Evolutionary conservation across 768 basidiomycete genomes (phyloP).

Genomic region (Termitomyces sp.): DNA sequence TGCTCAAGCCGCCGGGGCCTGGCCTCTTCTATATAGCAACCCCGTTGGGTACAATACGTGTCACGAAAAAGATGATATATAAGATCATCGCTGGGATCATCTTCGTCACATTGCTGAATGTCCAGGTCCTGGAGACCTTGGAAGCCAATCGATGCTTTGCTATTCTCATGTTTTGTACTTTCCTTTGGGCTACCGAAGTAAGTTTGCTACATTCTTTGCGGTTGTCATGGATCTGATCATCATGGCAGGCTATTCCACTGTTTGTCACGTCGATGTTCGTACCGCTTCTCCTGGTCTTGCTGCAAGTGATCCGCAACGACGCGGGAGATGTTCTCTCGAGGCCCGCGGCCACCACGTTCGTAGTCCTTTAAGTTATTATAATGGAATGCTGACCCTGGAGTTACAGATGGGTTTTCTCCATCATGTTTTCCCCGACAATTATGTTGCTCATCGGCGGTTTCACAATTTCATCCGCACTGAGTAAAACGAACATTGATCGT

Average conservation of each 20-base stretch:
- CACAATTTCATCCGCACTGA: conserved; percentile 93
- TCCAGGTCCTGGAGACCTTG: conserved; percentile 48
- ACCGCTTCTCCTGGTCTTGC: conserved; percentile 81
- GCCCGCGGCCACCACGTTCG: conserved; percentile 77
- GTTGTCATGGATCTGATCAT: not conserved
- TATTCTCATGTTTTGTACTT: conserved; percentile 82
- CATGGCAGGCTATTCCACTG: conserved; percentile 81
- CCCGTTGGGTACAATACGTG: conserved; percentile 57
- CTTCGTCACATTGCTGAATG: conserved; percentile 58
- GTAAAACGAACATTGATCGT: conserved; percentile 92
- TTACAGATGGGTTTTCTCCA: conserved; percentile 79
- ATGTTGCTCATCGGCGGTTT: conserved; percentile 98
- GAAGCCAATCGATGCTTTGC: conserved; percentile 90
- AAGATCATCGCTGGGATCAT: conserved; percentile 50
- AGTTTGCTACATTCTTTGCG: conserved; percentile 11
- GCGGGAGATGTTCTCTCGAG: conserved; percentile 53
- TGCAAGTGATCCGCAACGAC: conserved; percentile 66
- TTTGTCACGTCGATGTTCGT: conserved; percentile 95
- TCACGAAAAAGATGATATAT: conserved; percentile 61
- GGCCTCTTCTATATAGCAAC: conserved; percentile 54
- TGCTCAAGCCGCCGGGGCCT: conserved; percentile 39
- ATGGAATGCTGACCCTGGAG: not conserved
- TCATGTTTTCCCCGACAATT: conserved; percentile 97
- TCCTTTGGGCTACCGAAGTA: conserved; percentile 97
- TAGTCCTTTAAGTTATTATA: not conserved